phyloP scores from a whole-genome alignment of 768 basidiomycete genomes.

The Leccinum variicolor region DNA sequence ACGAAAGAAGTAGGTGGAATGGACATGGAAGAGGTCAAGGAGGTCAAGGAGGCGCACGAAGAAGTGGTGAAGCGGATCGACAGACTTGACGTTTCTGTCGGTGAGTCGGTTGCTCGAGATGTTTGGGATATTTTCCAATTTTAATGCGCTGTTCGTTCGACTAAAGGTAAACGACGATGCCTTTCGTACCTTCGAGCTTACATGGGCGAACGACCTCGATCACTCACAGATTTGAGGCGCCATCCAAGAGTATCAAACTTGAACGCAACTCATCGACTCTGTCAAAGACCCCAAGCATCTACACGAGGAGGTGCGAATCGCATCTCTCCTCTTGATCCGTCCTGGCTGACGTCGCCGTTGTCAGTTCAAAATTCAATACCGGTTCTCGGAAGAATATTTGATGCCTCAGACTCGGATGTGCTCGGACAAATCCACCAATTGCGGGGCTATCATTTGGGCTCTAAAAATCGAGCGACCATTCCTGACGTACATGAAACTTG shows the following conservation, averaged over 20 bases:
- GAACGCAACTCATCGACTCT: slow-evolving; percentile 89
- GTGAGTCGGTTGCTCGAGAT: slow-evolving; percentile 72
- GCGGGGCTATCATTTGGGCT: slow-evolving; percentile 98
- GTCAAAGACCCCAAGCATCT: slow-evolving; percentile 96
- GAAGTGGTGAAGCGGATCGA: slow-evolving; percentile 95
- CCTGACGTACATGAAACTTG: slow-evolving; percentile 95
- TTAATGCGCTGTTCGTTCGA: slow-evolving; percentile 93
- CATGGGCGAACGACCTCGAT: neutral
- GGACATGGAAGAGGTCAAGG: slow-evolving; percentile 85
- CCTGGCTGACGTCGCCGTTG: neutral
- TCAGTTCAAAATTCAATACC: slow-evolving; percentile 94
- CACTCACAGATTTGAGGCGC: slow-evolving; percentile 82
- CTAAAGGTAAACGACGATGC: slow-evolving; percentile 59
- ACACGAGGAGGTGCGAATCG: slow-evolving; percentile 72
- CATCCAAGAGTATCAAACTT: slow-evolving; percentile 94
- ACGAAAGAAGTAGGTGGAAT: slow-evolving; percentile 82
- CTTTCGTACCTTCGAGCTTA: neutral
- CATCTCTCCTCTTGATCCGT: neutral
- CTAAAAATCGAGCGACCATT: slow-evolving; percentile 98
- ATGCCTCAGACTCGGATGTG: slow-evolving; percentile 89
- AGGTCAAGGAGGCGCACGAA: slow-evolving; percentile 91
- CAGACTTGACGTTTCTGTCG: slow-evolving; percentile 89
- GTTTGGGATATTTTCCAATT: slow-evolving; percentile 98
- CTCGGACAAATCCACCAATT: slow-evolving; percentile 85
- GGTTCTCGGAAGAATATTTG: slow-evolving; percentile 92